These are phyloP conservation scores for Carex scoparia DNA, from an alignment of 176 grass and related monocot species.

Conservation along the genomic window DNA sequence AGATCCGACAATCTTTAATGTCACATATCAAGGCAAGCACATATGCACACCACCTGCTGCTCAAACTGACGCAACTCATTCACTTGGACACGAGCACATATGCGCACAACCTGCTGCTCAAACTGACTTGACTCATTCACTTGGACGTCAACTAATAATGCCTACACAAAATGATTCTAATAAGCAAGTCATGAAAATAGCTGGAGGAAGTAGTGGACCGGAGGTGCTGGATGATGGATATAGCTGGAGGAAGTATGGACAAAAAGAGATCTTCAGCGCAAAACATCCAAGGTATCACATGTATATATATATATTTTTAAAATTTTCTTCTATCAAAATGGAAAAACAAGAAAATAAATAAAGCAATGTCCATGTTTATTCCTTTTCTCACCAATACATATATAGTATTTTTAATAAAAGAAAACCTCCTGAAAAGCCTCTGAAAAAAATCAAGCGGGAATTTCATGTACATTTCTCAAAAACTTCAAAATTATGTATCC, in stretches of 20 bases:
- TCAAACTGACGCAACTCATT: too few relatives aligned
- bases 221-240: conserved; percentile 41
- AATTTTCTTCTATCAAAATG: neutral
- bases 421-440: neutral
- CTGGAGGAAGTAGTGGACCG: neutral
- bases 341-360: neutral
- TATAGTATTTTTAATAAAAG: neutral
- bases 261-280: conserved; percentile 66
- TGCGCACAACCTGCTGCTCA: too few relatives aligned
- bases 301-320: neutral
- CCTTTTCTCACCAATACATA: neutral
- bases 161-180: too few relatives aligned
- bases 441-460: too few relatives aligned
- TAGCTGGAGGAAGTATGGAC: conserved; percentile 78
- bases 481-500: too few relatives aligned
- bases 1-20: conserved; percentile 47
- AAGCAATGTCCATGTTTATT: neutral
- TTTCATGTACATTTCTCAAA: too few relatives aligned
- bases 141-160: too few relatives aligned
- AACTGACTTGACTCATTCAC: too few relatives aligned
- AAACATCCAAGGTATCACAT: conserved; percentile 49
- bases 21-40: conserved; percentile 52
- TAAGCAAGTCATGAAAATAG: too few relatives aligned
- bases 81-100: too few relatives aligned
- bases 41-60: too few relatives aligned